These are phyloP conservation scores for Trametes elegans DNA, from an alignment of 768 basidiomycete genomes.

Conservation along the genomic window DNA sequence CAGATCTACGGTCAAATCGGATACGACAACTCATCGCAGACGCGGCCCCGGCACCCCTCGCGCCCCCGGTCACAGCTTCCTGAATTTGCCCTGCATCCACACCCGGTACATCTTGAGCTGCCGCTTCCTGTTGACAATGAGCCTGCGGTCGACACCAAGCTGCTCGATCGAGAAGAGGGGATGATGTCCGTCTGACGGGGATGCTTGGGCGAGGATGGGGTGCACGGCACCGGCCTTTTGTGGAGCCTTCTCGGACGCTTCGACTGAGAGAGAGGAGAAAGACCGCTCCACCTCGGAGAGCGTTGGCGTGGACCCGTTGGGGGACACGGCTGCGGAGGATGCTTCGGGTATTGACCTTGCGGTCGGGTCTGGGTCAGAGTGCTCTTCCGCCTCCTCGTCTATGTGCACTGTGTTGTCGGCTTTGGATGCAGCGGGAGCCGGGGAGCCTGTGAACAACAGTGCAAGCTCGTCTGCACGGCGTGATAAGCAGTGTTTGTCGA, in stretches of 20 bases:
- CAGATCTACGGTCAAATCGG: too few species aligned
- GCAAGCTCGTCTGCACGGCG: constrained; percentile 65
- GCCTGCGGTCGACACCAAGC: constrained; percentile 83
- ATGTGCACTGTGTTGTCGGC: not conserved
- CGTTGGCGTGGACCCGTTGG: not conserved
- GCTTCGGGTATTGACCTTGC: not conserved
- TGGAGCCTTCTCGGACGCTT: not conserved
- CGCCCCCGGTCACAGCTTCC: constrained; percentile 42
- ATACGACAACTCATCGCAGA: too few species aligned
- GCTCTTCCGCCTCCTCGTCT: constrained; percentile 9
- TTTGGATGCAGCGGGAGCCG: constrained; percentile 31
- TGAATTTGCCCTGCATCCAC: constrained; percentile 90
- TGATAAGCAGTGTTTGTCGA: not conserved
- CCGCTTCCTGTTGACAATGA: constrained; percentile 91
- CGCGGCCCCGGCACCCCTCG: too few species aligned
- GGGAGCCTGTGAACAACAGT: constrained; percentile 70
- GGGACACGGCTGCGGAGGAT: not conserved
- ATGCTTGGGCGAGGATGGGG: not conserved
- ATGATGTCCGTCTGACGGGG: constrained; percentile 29
- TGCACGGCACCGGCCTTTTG: constrained; percentile 8
- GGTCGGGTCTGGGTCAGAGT: not conserved
- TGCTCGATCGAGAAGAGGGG: constrained; percentile 80
- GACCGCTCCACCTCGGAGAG: not conserved
- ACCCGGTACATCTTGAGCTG: constrained; percentile 97
- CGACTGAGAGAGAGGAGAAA: not conserved